Evolutionary conservation across 306 rosid genomes (phyloP).

Genomic region (Phaseolus lunatus): DNA sequence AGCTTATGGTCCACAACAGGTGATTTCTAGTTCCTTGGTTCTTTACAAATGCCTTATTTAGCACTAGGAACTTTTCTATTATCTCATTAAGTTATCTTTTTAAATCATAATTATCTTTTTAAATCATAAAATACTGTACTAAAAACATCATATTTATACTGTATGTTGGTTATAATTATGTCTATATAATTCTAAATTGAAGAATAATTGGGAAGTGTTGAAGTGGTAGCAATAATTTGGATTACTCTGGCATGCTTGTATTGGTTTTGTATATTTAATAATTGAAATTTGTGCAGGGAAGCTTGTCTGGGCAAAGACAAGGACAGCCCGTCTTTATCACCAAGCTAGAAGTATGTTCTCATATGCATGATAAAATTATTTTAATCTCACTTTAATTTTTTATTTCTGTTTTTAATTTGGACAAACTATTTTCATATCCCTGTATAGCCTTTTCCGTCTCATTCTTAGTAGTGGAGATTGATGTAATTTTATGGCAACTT

Average conservation of each 20-base stretch:
- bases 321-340: constrained; percentile 96
- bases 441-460: constrained; percentile 4
- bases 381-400: neutral
- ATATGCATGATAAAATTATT: constrained; percentile 20
- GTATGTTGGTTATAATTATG: constrained; percentile 7
- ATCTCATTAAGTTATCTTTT: constrained; percentile 23
- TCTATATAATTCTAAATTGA: neutral
- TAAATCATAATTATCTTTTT: neutral
- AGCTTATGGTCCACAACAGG: neutral
- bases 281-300: constrained; percentile 75
- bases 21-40: neutral
- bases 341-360: constrained; percentile 83
- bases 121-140: constrained; percentile 9
- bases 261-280: constrained; percentile 41
- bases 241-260: constrained; percentile 40
- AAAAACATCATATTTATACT: constrained; percentile 15
- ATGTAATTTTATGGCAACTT: constrained; percentile 22
- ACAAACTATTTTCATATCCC: constrained; percentile 29
- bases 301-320: constrained; percentile 95
- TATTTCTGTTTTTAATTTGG: constrained; percentile 32
- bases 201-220: constrained; percentile 23
- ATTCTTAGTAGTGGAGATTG: constrained; percentile 14
- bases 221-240: constrained; percentile 29
- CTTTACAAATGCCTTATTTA: neutral
- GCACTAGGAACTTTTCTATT: neutral